Percentiles rank a stretch among this genome's conserved stretches.
Conservation (phyloP, 2,329 filamentous ascomycete genomes). For the Ceratocystis destructans region DNA sequence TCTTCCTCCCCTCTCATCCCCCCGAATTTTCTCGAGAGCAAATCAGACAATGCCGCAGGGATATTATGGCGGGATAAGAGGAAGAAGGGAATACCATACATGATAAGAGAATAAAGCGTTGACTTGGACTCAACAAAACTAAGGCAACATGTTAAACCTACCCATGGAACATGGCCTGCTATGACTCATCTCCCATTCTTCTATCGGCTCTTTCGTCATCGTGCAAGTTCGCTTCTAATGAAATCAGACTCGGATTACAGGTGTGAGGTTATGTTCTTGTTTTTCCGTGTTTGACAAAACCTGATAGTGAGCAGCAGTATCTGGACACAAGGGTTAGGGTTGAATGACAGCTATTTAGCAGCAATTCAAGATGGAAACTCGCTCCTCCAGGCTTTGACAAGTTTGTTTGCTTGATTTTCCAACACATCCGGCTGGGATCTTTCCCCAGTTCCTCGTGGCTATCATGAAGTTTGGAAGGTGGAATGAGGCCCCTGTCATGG, state of each 20-base stretch:
- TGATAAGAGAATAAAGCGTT: neutral
- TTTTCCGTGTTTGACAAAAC: neutral
- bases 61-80: neutral
- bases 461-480: constrained; percentile 1
- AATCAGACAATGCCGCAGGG: neutral
- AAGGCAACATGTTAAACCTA: too few relatives aligned
- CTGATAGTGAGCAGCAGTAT: neutral
- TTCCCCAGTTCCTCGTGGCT: neutral
- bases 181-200: neutral
- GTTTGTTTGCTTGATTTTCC: neutral
- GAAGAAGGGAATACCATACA: neutral
- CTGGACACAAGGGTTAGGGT: neutral
- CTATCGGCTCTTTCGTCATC: neutral
- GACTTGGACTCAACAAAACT: neutral
- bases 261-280: neutral
- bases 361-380: neutral
- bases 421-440: neutral
- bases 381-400: neutral
- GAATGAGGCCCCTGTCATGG: neutral
- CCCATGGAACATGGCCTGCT: too few relatives aligned
- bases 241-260: too few relatives aligned
- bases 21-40: neutral
- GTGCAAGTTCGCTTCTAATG: too few relatives aligned
- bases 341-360: neutral
- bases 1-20: too few relatives aligned